These are phyloP conservation scores for Acanthamoeba royreba DNA, from an alignment of 208 protist genomes.

Conservation along the genomic window DNA sequence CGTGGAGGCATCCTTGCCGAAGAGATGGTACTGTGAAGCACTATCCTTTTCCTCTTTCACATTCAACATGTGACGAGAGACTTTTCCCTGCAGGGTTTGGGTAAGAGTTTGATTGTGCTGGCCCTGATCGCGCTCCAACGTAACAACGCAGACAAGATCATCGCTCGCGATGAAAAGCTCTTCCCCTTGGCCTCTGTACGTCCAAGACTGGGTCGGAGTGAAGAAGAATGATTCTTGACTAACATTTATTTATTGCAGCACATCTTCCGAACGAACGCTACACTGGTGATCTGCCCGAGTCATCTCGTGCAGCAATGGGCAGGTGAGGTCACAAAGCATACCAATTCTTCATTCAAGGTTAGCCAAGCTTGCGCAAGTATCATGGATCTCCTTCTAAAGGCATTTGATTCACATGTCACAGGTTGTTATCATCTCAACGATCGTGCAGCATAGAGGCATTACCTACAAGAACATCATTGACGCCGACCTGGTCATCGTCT, in stretches of 20 bases:
- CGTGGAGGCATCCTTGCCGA: slow-evolving; percentile 30
- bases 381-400: not conserved
- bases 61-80: not conserved
- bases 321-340: slow-evolving; percentile 4
- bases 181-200: not conserved
- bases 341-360: not conserved
- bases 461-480: slow-evolving; percentile 12
- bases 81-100: not conserved
- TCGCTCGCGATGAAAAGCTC: not conserved
- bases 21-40: not conserved
- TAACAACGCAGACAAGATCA: not conserved
- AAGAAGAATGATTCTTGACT: no score
- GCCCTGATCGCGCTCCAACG: not conserved
- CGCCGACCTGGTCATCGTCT: slow-evolving; percentile 19
- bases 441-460: not conserved
- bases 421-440: not conserved
- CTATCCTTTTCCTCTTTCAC: not conserved
- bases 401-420: not conserved
- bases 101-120: slow-evolving; percentile 2
- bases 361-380: no score
- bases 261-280: not conserved
- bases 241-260: not conserved
- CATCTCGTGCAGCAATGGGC: slow-evolving; percentile 15
- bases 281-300: not conserved
- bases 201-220: no score